phyloP scores from a whole-genome alignment of 495 filamentous ascomycete species.

The Aspergillus ostianus region DNA sequence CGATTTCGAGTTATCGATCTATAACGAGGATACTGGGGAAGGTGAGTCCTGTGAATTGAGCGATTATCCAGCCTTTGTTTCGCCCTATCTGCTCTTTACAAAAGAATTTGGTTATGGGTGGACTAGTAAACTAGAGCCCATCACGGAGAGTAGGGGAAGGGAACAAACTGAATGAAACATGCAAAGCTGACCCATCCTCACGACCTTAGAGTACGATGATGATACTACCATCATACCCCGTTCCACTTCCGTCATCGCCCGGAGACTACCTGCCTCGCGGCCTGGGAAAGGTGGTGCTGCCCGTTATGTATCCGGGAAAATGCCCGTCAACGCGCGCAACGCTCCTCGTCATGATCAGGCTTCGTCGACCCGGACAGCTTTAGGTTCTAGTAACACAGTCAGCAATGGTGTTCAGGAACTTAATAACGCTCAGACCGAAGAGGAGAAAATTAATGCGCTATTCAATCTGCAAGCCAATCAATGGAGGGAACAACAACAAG shows the following conservation, averaged over 20 bases:
- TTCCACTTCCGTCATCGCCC: conserved; percentile 89
- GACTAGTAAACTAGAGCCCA: neutral
- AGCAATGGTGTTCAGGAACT: conserved; percentile 59
- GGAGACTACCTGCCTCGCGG: conserved; percentile 77
- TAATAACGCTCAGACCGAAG: conserved; percentile 76
- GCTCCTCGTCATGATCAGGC: conserved; percentile 68
- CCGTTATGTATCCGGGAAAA: conserved; percentile 95
- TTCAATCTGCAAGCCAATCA: conserved; percentile 80
- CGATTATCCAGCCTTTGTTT: neutral
- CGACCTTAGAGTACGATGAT: conserved; percentile 80
- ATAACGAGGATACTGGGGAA: conserved; percentile 85
- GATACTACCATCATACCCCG: conserved; percentile 93
- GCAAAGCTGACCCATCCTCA: conserved; percentile 11
- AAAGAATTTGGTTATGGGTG: neutral
- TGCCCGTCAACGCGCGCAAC: conserved; percentile 86
- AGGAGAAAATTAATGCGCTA: conserved; percentile 87
- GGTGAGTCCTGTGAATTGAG: conserved; percentile 54
- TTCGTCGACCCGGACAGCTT: conserved; percentile 43
- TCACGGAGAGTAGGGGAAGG: neutral
- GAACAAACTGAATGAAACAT: neutral
- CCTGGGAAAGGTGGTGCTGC: conserved; percentile 84
- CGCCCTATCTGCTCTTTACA: neutral
- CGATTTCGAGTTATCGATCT: conserved; percentile 94
- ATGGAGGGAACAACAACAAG: conserved; percentile 84
- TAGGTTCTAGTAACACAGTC: conserved; percentile 39